phyloP scores from a whole-genome alignment of 179 eudicot species.

The Beta lomatogona region DNA sequence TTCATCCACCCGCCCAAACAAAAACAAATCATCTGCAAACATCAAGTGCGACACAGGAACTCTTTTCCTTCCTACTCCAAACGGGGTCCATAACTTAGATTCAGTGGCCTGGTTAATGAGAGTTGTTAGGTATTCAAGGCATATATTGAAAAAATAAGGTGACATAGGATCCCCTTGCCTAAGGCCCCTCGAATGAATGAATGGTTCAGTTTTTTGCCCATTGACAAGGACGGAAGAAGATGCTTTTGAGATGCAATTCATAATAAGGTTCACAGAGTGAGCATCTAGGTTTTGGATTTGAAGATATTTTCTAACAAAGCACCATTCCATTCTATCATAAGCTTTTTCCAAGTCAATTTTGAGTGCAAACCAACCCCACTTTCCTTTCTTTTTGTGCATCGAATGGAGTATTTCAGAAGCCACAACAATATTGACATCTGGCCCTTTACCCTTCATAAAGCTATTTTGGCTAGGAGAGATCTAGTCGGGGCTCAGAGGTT shows the following conservation, averaged over 20 bases:
- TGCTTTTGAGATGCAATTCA: background rate
- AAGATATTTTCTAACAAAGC: background rate
- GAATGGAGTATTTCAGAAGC: background rate
- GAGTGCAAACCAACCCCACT: background rate
- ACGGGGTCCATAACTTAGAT: background rate
- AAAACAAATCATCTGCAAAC: background rate
- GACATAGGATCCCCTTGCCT: conserved; percentile 9
- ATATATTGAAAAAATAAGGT: conserved; percentile 13
- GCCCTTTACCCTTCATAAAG: background rate
- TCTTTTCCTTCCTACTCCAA: background rate
- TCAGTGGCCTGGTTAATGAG: background rate
- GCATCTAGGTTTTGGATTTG: background rate
- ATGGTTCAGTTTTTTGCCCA: background rate
- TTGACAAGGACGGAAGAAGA: background rate
- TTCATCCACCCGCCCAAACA: no score
- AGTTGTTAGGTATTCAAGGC: background rate
- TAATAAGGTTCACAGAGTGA: background rate
- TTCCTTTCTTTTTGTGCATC: background rate
- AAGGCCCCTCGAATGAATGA: background rate
- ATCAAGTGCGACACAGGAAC: background rate
- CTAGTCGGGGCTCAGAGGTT: background rate
- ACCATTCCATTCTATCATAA: background rate
- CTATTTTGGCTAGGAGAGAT: background rate
- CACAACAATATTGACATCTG: background rate
- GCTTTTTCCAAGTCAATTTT: conserved; percentile 2